Evolutionary conservation across 2,329 filamentous ascomycete species (phyloP).

Genomic region (Plectosphaerella plurivora): DNA sequence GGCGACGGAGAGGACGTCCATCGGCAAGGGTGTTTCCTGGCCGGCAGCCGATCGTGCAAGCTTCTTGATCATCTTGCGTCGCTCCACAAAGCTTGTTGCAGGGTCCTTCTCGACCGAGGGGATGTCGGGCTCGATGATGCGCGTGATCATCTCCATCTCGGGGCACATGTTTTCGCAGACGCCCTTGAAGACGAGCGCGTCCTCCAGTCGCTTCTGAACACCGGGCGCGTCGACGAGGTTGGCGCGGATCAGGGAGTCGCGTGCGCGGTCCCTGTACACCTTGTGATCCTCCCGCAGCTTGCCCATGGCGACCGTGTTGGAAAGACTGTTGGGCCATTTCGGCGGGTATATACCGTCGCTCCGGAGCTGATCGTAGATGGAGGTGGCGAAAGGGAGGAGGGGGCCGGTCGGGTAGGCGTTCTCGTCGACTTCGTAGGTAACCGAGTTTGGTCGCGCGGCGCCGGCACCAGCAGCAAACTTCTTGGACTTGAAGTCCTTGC

Average conservation of each 20-base stretch:
- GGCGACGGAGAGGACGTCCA: constrained; percentile 60
- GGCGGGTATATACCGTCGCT: constrained; percentile 51
- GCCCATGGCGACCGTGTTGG: constrained; percentile 43
- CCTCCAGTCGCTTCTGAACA: constrained; percentile 54
- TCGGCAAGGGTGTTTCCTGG: constrained; percentile 62
- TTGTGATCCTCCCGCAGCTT: constrained; percentile 52
- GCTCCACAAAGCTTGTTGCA: constrained; percentile 39
- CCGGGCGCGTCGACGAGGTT: constrained; percentile 62
- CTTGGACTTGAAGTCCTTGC: neutral
- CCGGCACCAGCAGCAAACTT: neutral
- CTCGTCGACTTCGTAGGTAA: constrained; percentile 14
- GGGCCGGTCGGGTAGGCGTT: constrained; percentile 18
- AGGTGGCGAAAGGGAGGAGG: constrained; percentile 38
- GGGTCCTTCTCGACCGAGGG: constrained; percentile 49
- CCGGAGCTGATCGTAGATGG: constrained; percentile 48
- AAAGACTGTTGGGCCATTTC: constrained; percentile 36
- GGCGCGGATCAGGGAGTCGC: constrained; percentile 52
- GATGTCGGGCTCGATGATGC: constrained; percentile 58
- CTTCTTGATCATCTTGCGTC: constrained; percentile 60
- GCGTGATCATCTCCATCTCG: constrained; percentile 59
- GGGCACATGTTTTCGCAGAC: constrained; percentile 69
- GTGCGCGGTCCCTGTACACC: constrained; percentile 51
- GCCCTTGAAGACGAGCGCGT: constrained; percentile 64
- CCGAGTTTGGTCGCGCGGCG: neutral
- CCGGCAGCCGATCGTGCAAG: constrained; percentile 64